A percentile compares a stretch with the other conserved stretches of the same genome.
phyloP scores from a whole-genome alignment of 257 asterid genomes.

The Solanum pinnatisectum region DNA sequence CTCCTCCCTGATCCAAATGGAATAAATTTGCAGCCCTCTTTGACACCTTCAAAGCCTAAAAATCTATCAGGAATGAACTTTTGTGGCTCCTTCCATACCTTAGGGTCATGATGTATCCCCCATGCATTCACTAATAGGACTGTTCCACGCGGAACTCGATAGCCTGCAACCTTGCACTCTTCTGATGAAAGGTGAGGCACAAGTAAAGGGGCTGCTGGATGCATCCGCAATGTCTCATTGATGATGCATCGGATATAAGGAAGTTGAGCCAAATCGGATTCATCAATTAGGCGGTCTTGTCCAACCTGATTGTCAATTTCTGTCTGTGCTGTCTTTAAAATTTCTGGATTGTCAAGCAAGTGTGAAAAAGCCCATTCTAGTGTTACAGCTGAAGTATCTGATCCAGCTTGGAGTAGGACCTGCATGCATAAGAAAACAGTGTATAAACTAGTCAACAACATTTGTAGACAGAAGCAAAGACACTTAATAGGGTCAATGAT shows the following conservation, averaged over 20 bases:
- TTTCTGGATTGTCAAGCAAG: conserved; percentile 9
- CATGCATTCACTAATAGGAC: conserved; percentile 46
- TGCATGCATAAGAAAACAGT: neutral
- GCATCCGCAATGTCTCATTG: conserved; percentile 48
- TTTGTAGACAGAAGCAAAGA: neutral
- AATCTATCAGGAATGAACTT: conserved; percentile 58
- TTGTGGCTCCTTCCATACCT: conserved; percentile 43
- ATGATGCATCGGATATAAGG: conserved; percentile 45
- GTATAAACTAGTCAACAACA: neutral
- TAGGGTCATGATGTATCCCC: conserved; percentile 59
- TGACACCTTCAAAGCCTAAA: conserved; percentile 1
- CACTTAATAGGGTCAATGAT: neutral
- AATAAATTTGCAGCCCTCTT: conserved; percentile 21
- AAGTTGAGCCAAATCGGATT: conserved; percentile 24
- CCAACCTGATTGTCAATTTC: conserved; percentile 20
- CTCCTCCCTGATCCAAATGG: conserved; percentile 68
- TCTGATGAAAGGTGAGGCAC: conserved; percentile 50
- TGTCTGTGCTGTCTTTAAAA: conserved; percentile 16
- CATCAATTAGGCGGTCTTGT: conserved; percentile 6
- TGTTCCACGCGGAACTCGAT: conserved; percentile 35
- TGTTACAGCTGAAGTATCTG: conserved; percentile 20
- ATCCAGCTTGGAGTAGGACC: conserved; percentile 32
- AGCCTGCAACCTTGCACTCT: conserved; percentile 52
- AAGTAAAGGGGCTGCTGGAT: conserved; percentile 49
- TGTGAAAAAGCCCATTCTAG: conserved; percentile 26